Evolutionary conservation across 495 filamentous ascomycete genomes (phyloP), one percentile per base, ranked within the genome.

Genomic region (Xylaria venustula): DNA sequence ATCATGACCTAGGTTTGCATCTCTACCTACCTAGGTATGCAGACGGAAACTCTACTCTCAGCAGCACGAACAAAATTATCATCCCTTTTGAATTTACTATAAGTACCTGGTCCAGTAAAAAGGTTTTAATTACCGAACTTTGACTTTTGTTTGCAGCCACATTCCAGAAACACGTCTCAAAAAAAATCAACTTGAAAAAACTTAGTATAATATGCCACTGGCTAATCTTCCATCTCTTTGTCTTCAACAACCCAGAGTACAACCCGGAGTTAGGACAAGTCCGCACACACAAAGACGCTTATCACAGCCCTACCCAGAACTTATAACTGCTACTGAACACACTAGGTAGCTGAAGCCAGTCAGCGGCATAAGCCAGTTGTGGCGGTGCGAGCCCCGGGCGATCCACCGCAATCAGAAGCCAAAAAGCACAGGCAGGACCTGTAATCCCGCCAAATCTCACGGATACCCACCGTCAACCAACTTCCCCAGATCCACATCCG

Each of bases 401-500:
- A 61, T 61, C 58, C 49, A 61, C 58, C 32, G 36, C 58, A 54
- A 60, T 45, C 28, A 61, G 8, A 54, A 60, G 58, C 48, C 58
- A 53, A 40, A 54, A 50, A 19, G 30, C 30, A n/a, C 30, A 34
- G 30, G 26, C 20, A 40, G 44, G 47, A 30, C 40, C 37, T 51
- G 25, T 15, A 26, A 45, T 26, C 30, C 42, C 58, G 25, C 48
- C 58, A 60, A 25, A 60, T 54, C 58, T 53, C 36, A 52, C 57
- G 47, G 23, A 28, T 41, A 47, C 30, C 49, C 58, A 54, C 40
- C 14, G 58, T 45, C 58, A n/a, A n/a, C 48, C 52, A 51, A 56
- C 60, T 51, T 57, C 60, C 60, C 60, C 60, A 62, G 60, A 62
- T 55, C 60, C 52, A 62, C 52, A 54, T 51, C 60, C 44, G 45